A percentile compares a stretch with the other conserved stretches of the same genome.
phyloP scores from a whole-genome alignment of 164 flowering plant species.

The Magnolia sinica region DNA sequence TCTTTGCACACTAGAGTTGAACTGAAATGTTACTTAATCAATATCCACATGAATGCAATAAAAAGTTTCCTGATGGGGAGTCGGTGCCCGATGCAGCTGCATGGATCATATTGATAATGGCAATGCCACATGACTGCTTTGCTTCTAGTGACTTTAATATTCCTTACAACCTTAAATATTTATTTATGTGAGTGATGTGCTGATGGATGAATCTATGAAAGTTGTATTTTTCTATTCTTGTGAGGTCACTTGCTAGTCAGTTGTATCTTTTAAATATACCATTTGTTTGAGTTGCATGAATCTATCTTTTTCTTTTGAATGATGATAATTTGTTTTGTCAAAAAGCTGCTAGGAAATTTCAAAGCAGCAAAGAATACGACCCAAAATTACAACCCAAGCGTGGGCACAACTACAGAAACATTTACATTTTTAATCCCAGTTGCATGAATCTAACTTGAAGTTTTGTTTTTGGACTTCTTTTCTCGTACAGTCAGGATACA shows the following conservation, averaged over 20 bases:
- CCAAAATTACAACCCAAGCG: no score
- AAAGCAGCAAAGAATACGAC: no score
- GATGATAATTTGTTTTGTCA: not conserved
- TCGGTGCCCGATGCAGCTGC: not conserved
- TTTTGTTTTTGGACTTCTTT: not conserved
- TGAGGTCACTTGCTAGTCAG: not conserved
- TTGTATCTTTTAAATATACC: not conserved
- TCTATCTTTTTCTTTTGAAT: not conserved
- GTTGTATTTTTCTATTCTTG: not conserved
- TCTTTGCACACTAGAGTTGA: not conserved
- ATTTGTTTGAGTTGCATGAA: not conserved
- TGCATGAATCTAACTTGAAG: no score
- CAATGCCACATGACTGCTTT: not conserved
- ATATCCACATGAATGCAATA: not conserved
- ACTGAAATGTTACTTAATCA: not conserved
- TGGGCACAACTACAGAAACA: no score
- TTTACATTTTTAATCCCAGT: not conserved
- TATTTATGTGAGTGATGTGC: no score
- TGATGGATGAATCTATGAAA: not conserved
- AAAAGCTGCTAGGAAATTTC: no score
- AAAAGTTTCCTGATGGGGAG: not conserved
- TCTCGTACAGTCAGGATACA: constrained; percentile 38
- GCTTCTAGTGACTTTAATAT: not conserved
- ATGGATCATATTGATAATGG: not conserved
- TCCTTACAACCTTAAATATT: not conserved